Evolutionary conservation across 177 flowering plant genomes (phyloP).

Genomic region (Vitis hybrid): DNA sequence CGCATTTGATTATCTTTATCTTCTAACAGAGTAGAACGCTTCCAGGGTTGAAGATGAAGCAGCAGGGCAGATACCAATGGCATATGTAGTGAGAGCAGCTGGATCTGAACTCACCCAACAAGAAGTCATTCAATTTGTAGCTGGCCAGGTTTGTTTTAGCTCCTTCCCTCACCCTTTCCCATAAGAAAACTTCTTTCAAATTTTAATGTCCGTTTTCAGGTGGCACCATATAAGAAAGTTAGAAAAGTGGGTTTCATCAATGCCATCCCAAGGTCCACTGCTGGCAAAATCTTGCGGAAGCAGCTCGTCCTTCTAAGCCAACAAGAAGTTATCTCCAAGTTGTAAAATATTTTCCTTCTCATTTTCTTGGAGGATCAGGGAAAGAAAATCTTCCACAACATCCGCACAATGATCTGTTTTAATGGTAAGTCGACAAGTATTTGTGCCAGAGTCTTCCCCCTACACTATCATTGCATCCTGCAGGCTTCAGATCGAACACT

Average conservation of each 20-base stretch:
- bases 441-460: no score
- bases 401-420: no score
- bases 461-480: no score
- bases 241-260: conserved; percentile 52
- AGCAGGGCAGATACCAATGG: conserved; percentile 77
- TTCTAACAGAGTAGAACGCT: neutral
- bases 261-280: conserved; percentile 64
- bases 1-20: neutral
- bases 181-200: neutral
- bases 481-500: no score
- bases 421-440: no score
- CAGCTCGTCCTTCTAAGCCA: conserved; percentile 39
- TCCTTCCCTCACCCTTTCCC: neutral
- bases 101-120: conserved; percentile 43
- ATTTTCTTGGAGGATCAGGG: no score
- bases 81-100: conserved; percentile 57
- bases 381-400: no score
- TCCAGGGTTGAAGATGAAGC: conserved; percentile 71
- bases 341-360: conserved; percentile 21
- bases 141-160: conserved; percentile 49
- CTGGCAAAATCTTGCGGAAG: conserved; percentile 74
- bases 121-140: conserved; percentile 60
- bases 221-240: conserved; percentile 75
- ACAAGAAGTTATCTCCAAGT: conserved; percentile 34
- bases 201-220: conserved; percentile 34